Percentiles rank a stretch among this genome's conserved stretches.
Conservation (phyloP, 2,329 filamentous ascomycete genomes). For the Zymoseptoria passerinii region DNA sequence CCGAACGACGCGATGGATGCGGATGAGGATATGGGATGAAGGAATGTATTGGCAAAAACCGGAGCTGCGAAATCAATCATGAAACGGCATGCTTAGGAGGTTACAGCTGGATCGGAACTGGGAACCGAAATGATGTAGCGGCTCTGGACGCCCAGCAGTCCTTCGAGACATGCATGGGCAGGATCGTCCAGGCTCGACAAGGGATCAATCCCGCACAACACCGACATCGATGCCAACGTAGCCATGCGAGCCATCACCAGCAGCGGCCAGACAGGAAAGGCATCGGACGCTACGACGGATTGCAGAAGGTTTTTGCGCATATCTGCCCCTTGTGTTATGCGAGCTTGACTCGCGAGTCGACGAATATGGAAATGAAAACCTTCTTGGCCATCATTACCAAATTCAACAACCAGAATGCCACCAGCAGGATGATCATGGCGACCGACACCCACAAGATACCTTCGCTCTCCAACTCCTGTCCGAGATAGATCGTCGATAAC, state of each 20-base stretch:
- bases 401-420: constrained; percentile 49
- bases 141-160: too few relatives aligned
- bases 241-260: not conserved
- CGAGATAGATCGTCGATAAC: constrained; percentile 51
- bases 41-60: not conserved
- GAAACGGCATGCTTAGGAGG: not conserved
- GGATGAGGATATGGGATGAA: constrained; percentile 44
- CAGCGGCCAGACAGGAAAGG: not conserved
- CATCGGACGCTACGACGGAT: not conserved
- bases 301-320: not conserved
- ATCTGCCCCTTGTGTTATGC: not conserved
- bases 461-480: constrained; percentile 42
- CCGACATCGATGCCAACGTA: not conserved
- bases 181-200: too few relatives aligned
- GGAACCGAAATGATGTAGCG: too few relatives aligned
- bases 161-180: too few relatives aligned
- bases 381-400: constrained; percentile 42
- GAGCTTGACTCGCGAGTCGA: constrained; percentile 17
- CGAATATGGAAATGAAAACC: constrained; percentile 31
- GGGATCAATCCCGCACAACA: not conserved
- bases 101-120: too few relatives aligned
- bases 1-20: constrained; percentile 56
- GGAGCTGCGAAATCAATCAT: not conserved
- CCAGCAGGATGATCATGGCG: constrained; percentile 48
- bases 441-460: constrained; percentile 47